Base-by-base conservation (phyloP, 2,329 filamentous ascomycete species). In the Amauroascus niger region DNA sequence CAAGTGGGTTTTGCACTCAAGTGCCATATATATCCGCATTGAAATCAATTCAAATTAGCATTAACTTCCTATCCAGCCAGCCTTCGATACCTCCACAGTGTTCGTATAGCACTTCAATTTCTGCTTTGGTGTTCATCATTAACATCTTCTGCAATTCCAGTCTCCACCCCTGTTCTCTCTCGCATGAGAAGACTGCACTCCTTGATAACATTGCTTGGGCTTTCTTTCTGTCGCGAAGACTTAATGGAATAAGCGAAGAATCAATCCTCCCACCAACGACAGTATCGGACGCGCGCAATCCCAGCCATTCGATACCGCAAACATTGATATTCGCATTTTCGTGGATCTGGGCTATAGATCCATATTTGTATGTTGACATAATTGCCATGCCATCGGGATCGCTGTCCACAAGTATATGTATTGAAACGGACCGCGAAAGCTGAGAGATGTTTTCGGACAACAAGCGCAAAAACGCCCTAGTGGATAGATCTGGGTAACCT, bases 311-410 rank as follows among this genome's bases (percentile, higher is more conserved):
- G 7, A 83, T 65, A 16, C 66, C 63, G 1, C 76, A 73, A 6
- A 79, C 65, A 32, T 66, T 71, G n/a, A 74, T 65, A 24, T 65
- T 63, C 6, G 66, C 65, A 53, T 74, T 76, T 59, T 83, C 78
- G 57, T 80, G 77, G 5, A 75, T 69, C 26, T 81, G 73, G 7
- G 74, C 72, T 52, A 71, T 68, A 1, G 81, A 83, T 22, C 81
- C 80, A 60, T 82, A 73, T 59, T 80, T 81, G 70, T 83, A 84
- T 6, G 76, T 82, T 13, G 77, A 79, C 63, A 82, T 70, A 49
- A 84, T 84, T 9, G 74, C 74, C 55, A 84, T 71, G 1, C 81
- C 81, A 60, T 84, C 79, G 0, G 81, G 81, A 60, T 84, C 81
- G 48, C 74, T 74, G 58, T 84, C 81, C 20, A 80, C 74, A 1